Base-by-base conservation (phyloP, 1,139 yeast genomes). In the Debaryomycetaceae sp. region DNA sequence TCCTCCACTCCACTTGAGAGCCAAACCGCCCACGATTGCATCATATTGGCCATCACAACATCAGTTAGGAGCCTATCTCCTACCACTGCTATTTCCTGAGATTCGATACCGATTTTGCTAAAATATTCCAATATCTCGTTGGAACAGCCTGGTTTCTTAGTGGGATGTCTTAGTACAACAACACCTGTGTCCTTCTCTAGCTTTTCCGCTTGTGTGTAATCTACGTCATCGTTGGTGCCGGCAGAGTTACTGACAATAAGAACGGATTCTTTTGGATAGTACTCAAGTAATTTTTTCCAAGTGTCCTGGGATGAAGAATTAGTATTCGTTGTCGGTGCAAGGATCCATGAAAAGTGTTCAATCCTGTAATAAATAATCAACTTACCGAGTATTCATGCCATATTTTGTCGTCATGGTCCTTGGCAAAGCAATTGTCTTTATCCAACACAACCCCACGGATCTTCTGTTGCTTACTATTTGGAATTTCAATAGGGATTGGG, bases 31-130 rank as follows among this genome's bases (percentile, higher is more conserved):
- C 82, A 80, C 0, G 96, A 76, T 0, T 96, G 96, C 96, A 91
- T 89, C 75, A 84, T 75, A 56, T 91, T 91, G 17, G 97, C 97
- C 97, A 93, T 87, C 44, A 91, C 68, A 48, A 93, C 79, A 62
- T 93, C 99, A 0, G 99, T 93, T 65, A 90, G 82, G 36, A 93
- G 72, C 35, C 99, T 68, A 56, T 93, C 99, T 0, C 99, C 99
- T 17, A 93, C 80, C 5, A 93, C 84, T 0, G 90, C 89, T 22
- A 93, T 81, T 53, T 91, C 87, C 14, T 72, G 60, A 0, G 95
- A 79, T 6, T 69, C 60, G 6, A 84, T 69, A 1, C 77, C 77
- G 33, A 74, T 68, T 22, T 64, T 46, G 13, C 58, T 59, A 57
- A 89, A 84, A 54, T 84, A 80, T 0, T 72, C 74, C 64, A 82